These are phyloP conservation scores for Helichrysum umbraculigerum DNA, from an alignment of 129 eudicot species.

Conservation along the genomic window DNA sequence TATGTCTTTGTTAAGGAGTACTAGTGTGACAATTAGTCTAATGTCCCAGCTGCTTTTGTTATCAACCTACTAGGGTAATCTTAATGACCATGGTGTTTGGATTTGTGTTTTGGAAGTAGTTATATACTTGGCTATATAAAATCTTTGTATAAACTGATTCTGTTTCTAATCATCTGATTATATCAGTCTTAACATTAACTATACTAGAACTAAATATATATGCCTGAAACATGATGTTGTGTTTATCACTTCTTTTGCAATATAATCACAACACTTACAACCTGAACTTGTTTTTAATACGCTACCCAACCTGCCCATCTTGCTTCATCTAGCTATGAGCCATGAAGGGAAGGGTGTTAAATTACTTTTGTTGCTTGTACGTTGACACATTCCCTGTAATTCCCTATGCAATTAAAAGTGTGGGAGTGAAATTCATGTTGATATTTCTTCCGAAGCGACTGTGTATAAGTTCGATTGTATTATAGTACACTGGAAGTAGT, in stretches of 20 bases:
- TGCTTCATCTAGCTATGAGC: neutral
- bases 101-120: too few species aligned
- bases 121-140: too few species aligned
- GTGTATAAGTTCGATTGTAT: too few species aligned
- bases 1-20: slow-evolving; percentile 40
- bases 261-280: too few species aligned
- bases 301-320: neutral
- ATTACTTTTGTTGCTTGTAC: neutral
- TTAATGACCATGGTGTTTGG: too few species aligned
- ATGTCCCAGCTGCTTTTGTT: too few species aligned
- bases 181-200: too few species aligned
- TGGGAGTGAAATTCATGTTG: neutral
- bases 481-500: too few species aligned
- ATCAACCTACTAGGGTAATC: too few species aligned
- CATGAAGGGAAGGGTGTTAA: neutral
- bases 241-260: neutral
- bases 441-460: neutral
- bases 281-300: neutral
- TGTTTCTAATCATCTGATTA: neutral
- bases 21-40: too few species aligned
- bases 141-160: neutral
- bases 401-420: neutral
- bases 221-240: neutral
- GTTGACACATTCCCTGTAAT: neutral
- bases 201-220: too few species aligned